Conservation (phyloP, 768 basidiomycete species). For the Leccinum pellstonianum region DNA sequence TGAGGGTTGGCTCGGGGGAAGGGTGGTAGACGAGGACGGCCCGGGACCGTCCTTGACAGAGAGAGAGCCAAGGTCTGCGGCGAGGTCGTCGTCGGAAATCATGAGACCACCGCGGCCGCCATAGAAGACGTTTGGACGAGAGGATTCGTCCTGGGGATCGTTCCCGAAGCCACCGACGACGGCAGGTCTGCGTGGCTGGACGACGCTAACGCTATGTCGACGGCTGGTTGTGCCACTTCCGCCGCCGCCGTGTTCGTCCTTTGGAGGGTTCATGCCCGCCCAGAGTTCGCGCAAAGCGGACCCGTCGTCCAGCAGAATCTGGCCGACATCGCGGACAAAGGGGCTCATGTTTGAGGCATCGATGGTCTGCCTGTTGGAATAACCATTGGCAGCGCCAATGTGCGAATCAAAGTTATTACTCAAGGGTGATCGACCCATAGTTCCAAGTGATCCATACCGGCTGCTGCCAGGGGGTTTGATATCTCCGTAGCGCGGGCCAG, state of each 20-base stretch:
- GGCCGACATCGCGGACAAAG: slow-evolving; percentile 79
- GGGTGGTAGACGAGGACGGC: slow-evolving; percentile 43
- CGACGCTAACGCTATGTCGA: slow-evolving; percentile 80
- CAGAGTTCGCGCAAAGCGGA: slow-evolving; percentile 73
- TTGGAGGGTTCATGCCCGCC: slow-evolving; percentile 64
- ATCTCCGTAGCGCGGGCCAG: slow-evolving; percentile 53
- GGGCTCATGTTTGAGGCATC: slow-evolving; percentile 81
- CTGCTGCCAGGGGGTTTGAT: slow-evolving; percentile 59
- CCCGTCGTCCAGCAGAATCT: slow-evolving; percentile 73
- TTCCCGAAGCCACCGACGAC: slow-evolving; percentile 60
- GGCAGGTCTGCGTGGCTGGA: slow-evolving; percentile 67
- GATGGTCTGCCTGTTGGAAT: slow-evolving; percentile 40
- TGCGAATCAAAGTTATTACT: slow-evolving; percentile 51
- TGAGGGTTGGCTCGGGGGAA: slow-evolving; percentile 65
- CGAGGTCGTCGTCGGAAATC: slow-evolving; percentile 79
- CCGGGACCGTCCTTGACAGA: slow-evolving; percentile 40
- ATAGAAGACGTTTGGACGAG: slow-evolving; percentile 34
- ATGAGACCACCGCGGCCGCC: slow-evolving; percentile 59
- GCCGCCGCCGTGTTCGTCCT: slow-evolving; percentile 61
- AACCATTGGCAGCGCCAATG: slow-evolving; percentile 47
- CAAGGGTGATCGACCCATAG: slow-evolving; percentile 54
- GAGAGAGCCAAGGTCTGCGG: slow-evolving; percentile 63
- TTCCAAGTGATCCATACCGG: slow-evolving; percentile 64
- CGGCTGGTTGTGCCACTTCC: slow-evolving; percentile 84
- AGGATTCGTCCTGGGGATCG: slow-evolving; percentile 43